These are phyloP conservation scores for Oryza glaberrima DNA, from an alignment of 176 grass and related monocot genomes.

Conservation along the genomic window DNA sequence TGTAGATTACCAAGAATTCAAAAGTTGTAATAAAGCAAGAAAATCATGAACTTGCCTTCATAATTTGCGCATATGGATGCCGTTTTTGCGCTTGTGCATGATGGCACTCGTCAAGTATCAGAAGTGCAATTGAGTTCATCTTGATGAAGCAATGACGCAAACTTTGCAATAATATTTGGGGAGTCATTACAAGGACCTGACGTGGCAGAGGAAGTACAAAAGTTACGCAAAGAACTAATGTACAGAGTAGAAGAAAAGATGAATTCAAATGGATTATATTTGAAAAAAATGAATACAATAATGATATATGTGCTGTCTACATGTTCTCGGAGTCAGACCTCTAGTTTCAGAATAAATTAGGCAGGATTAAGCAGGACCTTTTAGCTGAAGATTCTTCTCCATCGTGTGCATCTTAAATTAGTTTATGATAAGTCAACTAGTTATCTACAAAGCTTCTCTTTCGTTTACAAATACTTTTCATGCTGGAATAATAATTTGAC, in stretches of 20 bases:
- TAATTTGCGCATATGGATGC: conserved; percentile 93
- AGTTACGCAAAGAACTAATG: conserved; percentile 41
- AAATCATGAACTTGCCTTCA: conserved; percentile 67
- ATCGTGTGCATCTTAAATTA: conserved; percentile 13
- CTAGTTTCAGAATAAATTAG: conserved; percentile 24
- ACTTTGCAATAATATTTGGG: conserved; percentile 80
- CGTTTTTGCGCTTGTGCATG: conserved; percentile 77
- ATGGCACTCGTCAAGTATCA: conserved; percentile 97
- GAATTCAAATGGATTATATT: conserved; percentile 16
- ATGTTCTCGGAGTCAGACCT: conserved; percentile 20
- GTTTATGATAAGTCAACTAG: conserved; percentile 26
- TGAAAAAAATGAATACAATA: conserved; percentile 4
- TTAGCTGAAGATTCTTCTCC: conserved; percentile 23
- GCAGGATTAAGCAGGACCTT: neutral
- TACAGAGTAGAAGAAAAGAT: conserved; percentile 24
- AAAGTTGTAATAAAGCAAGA: conserved; percentile 7
- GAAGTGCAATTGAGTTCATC: conserved; percentile 73
- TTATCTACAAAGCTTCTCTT: conserved; percentile 5
- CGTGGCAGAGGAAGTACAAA: conserved; percentile 33
- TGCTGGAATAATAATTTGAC: conserved; percentile 15
- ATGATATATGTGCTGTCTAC: conserved; percentile 22
- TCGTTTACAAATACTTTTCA: conserved; percentile 24
- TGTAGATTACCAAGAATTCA: conserved; percentile 18
- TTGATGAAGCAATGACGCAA: conserved; percentile 90
- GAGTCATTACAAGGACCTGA: conserved; percentile 96